Conservation (phyloP, 2,329 filamentous ascomycete species). For the Penicillium sp. region DNA sequence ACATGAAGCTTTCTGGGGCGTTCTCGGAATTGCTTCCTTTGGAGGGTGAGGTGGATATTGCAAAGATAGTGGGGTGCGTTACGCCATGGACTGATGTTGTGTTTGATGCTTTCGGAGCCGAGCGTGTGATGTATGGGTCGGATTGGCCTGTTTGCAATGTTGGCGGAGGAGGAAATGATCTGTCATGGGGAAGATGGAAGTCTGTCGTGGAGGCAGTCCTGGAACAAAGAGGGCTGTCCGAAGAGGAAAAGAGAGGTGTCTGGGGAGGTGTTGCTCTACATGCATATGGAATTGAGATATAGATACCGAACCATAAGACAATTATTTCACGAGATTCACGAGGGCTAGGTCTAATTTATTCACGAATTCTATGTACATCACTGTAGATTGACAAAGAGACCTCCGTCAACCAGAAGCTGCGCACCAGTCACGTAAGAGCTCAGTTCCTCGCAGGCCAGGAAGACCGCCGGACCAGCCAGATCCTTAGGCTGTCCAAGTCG, state of each 20-base stretch:
- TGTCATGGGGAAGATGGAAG: constrained; percentile 76
- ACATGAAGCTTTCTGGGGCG: constrained; percentile 87
- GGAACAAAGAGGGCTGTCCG: constrained; percentile 50
- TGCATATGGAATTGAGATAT: constrained; percentile 59
- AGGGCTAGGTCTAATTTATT: not conserved
- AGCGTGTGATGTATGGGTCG: constrained; percentile 82
- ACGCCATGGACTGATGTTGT: constrained; percentile 72
- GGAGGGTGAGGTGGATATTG: constrained; percentile 20
- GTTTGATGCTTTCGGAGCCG: constrained; percentile 70
- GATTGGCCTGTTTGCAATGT: constrained; percentile 93
- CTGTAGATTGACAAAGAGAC: constrained; percentile 86
- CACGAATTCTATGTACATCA: constrained; percentile 38
- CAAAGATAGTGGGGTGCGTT: constrained; percentile 57
- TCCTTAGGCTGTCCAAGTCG: constrained; percentile 72
- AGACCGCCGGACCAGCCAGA: constrained; percentile 80
- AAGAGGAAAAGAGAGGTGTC: constrained; percentile 65
- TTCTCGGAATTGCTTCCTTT: constrained; percentile 74
- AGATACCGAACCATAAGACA: not conserved
- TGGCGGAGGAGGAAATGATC: constrained; percentile 55
- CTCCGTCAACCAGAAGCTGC: constrained; percentile 83
- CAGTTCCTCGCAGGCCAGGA: constrained; percentile 76
- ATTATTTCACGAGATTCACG: not conserved
- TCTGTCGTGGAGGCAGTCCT: constrained; percentile 69
- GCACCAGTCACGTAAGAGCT: constrained; percentile 81
- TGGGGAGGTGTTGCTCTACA: constrained; percentile 72